Conservation (phyloP, 768 basidiomycete species). For the Rhizopogon salebrosus region DNA sequence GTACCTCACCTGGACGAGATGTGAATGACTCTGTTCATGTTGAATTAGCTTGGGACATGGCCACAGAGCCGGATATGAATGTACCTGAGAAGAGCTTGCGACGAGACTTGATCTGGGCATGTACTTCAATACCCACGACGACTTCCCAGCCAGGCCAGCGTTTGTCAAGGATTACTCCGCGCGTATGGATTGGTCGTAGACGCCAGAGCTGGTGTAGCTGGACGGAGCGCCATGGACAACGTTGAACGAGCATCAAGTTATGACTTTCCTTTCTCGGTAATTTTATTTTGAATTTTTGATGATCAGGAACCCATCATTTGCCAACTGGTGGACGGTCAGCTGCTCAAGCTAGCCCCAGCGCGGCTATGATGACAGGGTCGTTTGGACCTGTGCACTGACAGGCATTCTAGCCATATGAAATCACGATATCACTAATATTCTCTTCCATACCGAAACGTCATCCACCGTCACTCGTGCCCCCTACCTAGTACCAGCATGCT, state of each 20-base stretch:
- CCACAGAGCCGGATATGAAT: background rate
- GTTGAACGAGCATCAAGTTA: slow-evolving; percentile 16
- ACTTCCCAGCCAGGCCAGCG: slow-evolving; percentile 88
- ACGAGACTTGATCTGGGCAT: slow-evolving; percentile 87
- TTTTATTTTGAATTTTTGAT: background rate
- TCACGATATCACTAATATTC: background rate
- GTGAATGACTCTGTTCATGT: slow-evolving; percentile 34
- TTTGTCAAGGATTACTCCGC: slow-evolving; percentile 12
- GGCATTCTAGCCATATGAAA: too few species aligned
- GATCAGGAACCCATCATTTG: too few species aligned
- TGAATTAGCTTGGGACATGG: background rate
- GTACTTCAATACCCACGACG: slow-evolving; percentile 91
- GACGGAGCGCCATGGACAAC: slow-evolving; percentile 10
- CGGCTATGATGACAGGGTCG: background rate
- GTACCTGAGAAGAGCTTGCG: slow-evolving; percentile 80
- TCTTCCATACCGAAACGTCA: background rate
- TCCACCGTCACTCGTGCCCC: background rate
- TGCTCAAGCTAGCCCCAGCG: background rate
- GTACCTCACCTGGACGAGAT: slow-evolving; percentile 40
- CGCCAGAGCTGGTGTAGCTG: slow-evolving; percentile 13
- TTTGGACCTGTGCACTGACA: background rate
- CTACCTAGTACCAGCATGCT: background rate
- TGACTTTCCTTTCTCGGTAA: slow-evolving; percentile 12
- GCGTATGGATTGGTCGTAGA: slow-evolving; percentile 4
- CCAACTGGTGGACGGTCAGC: background rate